phyloP scores from a whole-genome alignment of 1,139 yeast species.

The Yamadazyma dendronema region DNA sequence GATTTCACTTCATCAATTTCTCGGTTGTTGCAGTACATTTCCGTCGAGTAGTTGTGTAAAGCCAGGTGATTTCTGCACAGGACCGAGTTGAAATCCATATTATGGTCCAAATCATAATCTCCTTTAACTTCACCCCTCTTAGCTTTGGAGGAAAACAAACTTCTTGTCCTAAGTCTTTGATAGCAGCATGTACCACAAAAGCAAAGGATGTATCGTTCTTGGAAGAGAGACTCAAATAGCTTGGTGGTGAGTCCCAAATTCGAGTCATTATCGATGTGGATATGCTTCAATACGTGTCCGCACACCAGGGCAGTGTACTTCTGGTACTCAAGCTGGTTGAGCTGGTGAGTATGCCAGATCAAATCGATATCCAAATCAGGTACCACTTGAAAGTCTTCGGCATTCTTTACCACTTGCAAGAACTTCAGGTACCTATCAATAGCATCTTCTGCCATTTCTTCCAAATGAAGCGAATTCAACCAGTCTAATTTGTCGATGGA shows the following conservation, averaged over 20 bases:
- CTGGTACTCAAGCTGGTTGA: conserved; percentile 24
- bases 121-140: not conserved
- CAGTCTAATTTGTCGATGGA: conserved; percentile 31
- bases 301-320: conserved; percentile 16
- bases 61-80: no score
- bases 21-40: no score
- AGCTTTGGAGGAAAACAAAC: conserved; percentile 6
- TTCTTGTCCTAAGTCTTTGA: conserved; percentile 6
- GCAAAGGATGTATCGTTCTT: conserved; percentile 16
- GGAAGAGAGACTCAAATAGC: conserved; percentile 6
- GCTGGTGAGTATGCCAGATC: conserved; percentile 42
- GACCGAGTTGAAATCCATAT: not conserved
- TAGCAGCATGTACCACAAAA: conserved; percentile 16
- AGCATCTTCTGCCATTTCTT: conserved; percentile 20
- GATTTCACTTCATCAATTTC: no score
- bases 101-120: not conserved
- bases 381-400: conserved; percentile 18
- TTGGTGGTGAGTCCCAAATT: conserved; percentile 13
- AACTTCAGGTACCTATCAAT: conserved; percentile 26
- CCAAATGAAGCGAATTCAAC: conserved; percentile 23
- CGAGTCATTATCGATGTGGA: conserved; percentile 13
- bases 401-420: conserved; percentile 18
- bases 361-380: conserved; percentile 42
- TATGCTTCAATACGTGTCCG: conserved; percentile 15
- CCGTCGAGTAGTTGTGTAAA: no score